Base-by-base conservation (phyloP, 176 grass and related monocot genomes). In the Chrysopogon serrulatus region DNA sequence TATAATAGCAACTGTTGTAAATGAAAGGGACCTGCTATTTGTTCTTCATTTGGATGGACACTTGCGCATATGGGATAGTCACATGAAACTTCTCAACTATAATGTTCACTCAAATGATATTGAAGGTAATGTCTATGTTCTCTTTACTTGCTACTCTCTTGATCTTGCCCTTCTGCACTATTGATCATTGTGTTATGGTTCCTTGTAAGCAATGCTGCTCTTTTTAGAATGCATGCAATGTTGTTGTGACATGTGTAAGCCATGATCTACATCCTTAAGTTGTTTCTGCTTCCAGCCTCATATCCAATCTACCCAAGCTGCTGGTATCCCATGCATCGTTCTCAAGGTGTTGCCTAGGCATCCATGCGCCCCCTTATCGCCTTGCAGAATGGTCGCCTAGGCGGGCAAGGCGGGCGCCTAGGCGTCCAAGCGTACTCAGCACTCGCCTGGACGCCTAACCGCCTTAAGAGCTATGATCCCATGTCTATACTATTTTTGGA, bases 41-140 rank as follows among this genome's bases (percentile, higher is more conserved):
- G 87, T 86, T 77, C 87, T 98, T 87, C 96, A 98, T 86, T 68
- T 74, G 56, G 93, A 95, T 90, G 92, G 89, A 82, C 74, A 73
- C 65, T 90, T 98, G 89, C 91, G 93, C 54, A 76, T 92, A 79
- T 98, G 96, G 96, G 93, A 98, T 86, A 94, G 49, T 86, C 87
- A 86, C 57, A 85, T 65, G 0, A 98, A 83, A 77, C 75, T 98
- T 87, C 64, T 93, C 65, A 85, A 75, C 82, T 87, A 93, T 83
- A 95, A 87, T 48, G 74, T 90, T 80, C 24, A 40, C 65, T 90
- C 34, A n/a, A 82, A 88, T 88, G 90, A 85, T 70, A 78, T 82
- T 77, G 88, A 90, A 90, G 91, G 93, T 89, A 92, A 88, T 78
- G 77, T 75, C 47, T 78, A 34, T 84, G n/a, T 41, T 23, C 41